phyloP scores from a whole-genome alignment of 2,329 filamentous ascomycete species.

The Colletotrichum caudatum region DNA sequence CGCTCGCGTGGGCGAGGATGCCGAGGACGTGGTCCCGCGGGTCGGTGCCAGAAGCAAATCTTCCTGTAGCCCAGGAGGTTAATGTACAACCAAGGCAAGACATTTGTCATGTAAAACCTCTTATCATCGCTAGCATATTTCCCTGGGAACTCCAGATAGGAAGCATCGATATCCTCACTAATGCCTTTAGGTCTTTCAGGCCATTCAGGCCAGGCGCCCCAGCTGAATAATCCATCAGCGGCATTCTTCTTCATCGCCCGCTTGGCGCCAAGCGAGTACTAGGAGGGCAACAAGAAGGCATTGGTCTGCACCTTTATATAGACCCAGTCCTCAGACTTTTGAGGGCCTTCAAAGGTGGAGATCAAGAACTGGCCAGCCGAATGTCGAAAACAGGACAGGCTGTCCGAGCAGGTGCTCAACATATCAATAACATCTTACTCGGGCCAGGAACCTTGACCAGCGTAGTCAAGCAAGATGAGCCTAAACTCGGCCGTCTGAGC shows the following conservation, averaged over 20 bases:
- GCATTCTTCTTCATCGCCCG: slow-evolving; percentile 40
- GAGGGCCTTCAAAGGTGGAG: slow-evolving; percentile 58
- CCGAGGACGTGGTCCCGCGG: slow-evolving; percentile 24
- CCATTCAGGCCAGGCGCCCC: slow-evolving; percentile 58
- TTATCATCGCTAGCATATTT: background rate
- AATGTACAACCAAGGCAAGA: background rate
- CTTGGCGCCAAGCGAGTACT: slow-evolving; percentile 52
- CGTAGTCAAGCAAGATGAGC: slow-evolving; percentile 21
- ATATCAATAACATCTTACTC: background rate
- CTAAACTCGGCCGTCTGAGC: slow-evolving; percentile 11
- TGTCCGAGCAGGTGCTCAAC: slow-evolving; percentile 19
- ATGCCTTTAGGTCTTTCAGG: slow-evolving; percentile 66
- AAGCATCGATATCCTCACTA: slow-evolving; percentile 37
- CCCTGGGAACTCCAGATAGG: background rate
- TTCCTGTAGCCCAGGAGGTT: background rate
- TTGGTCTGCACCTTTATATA: slow-evolving; percentile 53
- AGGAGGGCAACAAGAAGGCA: slow-evolving; percentile 60
- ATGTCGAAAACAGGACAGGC: slow-evolving; percentile 42
- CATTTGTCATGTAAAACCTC: background rate
- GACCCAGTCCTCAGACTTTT: slow-evolving; percentile 57
- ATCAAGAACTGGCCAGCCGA: slow-evolving; percentile 49
- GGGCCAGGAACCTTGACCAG: slow-evolving; percentile 5
- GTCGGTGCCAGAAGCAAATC: slow-evolving; percentile 11
- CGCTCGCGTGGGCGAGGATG: slow-evolving; percentile 4
- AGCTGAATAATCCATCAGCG: slow-evolving; percentile 52